Base-by-base conservation (phyloP, 768 basidiomycete species). In the Xanthoconium purpureum region DNA sequence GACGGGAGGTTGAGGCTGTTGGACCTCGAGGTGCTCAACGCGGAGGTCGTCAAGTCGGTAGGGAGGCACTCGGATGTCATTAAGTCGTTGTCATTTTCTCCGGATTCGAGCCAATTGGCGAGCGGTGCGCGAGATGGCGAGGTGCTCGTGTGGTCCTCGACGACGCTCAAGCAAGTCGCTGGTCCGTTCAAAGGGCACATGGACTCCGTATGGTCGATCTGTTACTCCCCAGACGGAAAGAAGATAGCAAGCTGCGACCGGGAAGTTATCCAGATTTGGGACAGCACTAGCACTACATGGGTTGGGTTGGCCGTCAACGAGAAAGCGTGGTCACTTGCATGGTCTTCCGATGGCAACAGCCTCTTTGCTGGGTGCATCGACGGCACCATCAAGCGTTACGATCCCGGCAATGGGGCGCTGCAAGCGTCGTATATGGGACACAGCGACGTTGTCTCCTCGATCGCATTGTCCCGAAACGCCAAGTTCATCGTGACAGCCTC, bases 401-500 rank as follows among this genome's bases (percentile, higher is more conserved):
- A 63, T 46, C 12, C 61, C 1, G 20, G 17, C 11, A 57, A 29
- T 13, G 65, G 61, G 9, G n/a, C 15, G 1, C 24, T 53, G 12
- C 38, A 24, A 1, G 42, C 47, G 1, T 48, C 50, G 1, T 62
- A 57, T 17, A 39, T 8, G 9, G 65, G 52, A 28, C 67, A 71
- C 7, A 28, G n/a, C 9, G 60, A 67, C 40, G 52, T 52, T 2
- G 53, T 71, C 42, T 61, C 20, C 18, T 64, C 59, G 3, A 65
- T 71, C 18, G 47, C n/a, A 0, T 14, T 66, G 32, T 69, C 67
- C 11, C 61, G 50, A 29, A 49, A 56, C 14, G 40, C 48, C 30
- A 59, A 52, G 10, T 68, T 66, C 38, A 12, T 71, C 33, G 69
- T 59, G 5, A 71, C 69, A 8, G 70, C 60, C 1, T 73, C 69